Evolutionary conservation across 805 yeast species (phyloP), one percentile per base, ranked within the genome.

Genomic region (Yamadazyma takamatsuzukensis): DNA sequence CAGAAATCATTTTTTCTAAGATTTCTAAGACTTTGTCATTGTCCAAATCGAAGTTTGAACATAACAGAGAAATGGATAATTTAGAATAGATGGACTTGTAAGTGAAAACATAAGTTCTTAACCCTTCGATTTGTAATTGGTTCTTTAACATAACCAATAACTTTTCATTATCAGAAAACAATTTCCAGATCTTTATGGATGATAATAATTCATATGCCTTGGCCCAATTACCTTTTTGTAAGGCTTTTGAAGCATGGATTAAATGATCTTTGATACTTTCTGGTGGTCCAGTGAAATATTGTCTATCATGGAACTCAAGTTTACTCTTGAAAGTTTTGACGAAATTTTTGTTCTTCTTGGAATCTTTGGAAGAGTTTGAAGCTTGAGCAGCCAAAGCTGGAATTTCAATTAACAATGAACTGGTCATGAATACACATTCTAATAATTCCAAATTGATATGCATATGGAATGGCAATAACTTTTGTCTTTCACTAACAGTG

Each of bases 221-320:
- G 43, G 72, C 65, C 97, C 98, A 93, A 54, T 90, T 86, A 46
- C 97, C 96, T 48, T 74, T 75, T 56, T 84, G 85, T 60, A 93
- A 76, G 19, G 86, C 78, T 62, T 80, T 80, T 25, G 97, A 94
- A 30, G 97, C 95, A 59, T 84, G 85, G 73, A 90, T 80, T 48
- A 93, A 81, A 62, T 77, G 85, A 60, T 93, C 99, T 53, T 94
- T 82, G 28, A 94, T 84, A 59, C 89, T 86, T 66, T 93, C 98
- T 34, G 97, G 96, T 29, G 98, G 98, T 27, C 97, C 98, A 43
- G 87, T 86, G 72, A 90, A 93, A 37, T 83, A 83, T 61, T 89
- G 96, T 63, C 90, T 83, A 56, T 89, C 96, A 54, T 85, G 88
- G 68, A 82, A 84, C 58, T 93, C 97, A 47, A 93, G 74, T 59